phyloP scores from a whole-genome alignment of 2,329 filamentous ascomycete species.

The Apiospora pterosperma region DNA sequence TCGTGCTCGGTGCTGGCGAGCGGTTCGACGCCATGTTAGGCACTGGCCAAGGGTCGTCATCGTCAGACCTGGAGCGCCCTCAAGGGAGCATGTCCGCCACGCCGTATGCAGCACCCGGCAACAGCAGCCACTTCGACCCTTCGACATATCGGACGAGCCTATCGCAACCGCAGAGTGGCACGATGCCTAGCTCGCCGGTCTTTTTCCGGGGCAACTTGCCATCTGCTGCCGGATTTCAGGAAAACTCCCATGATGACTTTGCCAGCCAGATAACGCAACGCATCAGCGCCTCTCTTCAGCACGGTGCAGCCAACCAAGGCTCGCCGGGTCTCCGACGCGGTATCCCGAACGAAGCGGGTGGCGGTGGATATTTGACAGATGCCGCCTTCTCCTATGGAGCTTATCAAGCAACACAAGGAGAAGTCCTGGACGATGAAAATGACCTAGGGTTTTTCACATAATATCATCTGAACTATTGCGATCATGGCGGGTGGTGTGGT shows the following conservation, averaged over 20 bases:
- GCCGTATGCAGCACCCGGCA: constrained; percentile 12
- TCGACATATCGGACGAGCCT: constrained; percentile 11
- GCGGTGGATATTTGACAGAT: background rate
- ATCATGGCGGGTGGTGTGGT: background rate
- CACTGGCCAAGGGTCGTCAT: constrained; percentile 6
- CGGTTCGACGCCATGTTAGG: constrained; percentile 26
- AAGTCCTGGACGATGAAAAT: background rate
- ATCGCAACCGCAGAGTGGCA: constrained; percentile 9
- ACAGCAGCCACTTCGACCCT: constrained; percentile 12
- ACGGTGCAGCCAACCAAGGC: background rate
- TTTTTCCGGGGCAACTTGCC: constrained; percentile 12
- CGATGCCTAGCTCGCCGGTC: constrained; percentile 14
- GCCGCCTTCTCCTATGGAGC: background rate
- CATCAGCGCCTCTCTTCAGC: background rate
- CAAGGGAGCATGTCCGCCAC: constrained; percentile 14
- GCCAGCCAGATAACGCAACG: background rate
- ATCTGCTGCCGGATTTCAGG: background rate
- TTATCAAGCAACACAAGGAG: background rate
- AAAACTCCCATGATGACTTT: background rate
- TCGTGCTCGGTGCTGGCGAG: constrained; percentile 35
- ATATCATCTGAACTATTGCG: background rate
- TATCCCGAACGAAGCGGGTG: background rate
- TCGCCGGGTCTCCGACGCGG: background rate
- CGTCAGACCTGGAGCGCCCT: background rate
- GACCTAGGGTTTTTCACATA: background rate